Evolutionary conservation across 805 yeast genomes (phyloP), one percentile per base, ranked within the genome.

Genomic region (Pichia nakasei): DNA sequence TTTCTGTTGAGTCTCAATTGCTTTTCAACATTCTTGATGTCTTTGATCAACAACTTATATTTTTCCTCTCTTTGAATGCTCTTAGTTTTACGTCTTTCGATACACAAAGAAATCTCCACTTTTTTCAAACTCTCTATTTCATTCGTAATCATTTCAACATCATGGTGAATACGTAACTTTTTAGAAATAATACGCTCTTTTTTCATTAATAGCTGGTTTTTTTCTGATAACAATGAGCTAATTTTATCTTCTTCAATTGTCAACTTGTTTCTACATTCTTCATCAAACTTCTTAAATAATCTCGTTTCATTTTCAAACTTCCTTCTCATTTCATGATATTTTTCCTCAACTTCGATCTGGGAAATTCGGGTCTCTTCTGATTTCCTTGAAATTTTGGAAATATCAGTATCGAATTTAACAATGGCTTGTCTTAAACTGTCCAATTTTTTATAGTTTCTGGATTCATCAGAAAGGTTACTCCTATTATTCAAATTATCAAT

Each of bases 401-500:
- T 64, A 38, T 60, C 64, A 22, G 55, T 58, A 43, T 71, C 73
- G 7, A 64, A 52, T 49, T 61, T 66, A 17, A 66, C 65, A 52
- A 66, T 73, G 21, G 66, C 64, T 36, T 67, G 72, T 35, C 76
- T 69, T 47, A 79, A 57, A 35, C 76, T 70, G 36, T 71, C 72
- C 9, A 76, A 69, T 50, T 74, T 75, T 35, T 75, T 67, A 41
- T 73, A 66, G 35, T 66, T 74, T 48, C 82, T 72, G 45, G 73
- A 79, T 53, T 80, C 87, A 47, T 72, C 75, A 22, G 69, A 67
- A 41, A 72, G 76, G 43, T 72, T 70, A 11, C 57, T 37, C 51
- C 75, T 72, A 13, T 61, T 63, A 51, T 70, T 75, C 38, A 76
- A 60, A 37, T 61, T 59, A 33, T 77, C 85, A 48, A 78, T 77